Evolutionary conservation across 306 rosid genomes (phyloP).

Genomic region (Sesbania bispinosa): DNA sequence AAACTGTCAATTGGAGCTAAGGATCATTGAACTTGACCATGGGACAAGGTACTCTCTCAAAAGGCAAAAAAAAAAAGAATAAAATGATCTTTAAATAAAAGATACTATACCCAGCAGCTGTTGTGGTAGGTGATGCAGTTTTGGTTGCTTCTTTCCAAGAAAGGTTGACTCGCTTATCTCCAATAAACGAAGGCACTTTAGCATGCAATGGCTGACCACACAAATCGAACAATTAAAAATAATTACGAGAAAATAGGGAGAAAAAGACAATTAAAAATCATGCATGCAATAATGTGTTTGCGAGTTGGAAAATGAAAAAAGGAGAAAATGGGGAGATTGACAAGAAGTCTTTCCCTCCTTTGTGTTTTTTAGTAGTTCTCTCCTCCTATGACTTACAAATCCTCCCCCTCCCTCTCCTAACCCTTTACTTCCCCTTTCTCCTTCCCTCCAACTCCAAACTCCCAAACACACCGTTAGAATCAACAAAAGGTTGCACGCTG

Average conservation of each 20-base stretch:
- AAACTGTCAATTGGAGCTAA: constrained; percentile 19
- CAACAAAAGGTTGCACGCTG: background rate
- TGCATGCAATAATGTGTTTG: background rate
- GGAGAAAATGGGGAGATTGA: too few species aligned
- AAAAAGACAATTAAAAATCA: background rate
- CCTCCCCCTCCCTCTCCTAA: too few species aligned
- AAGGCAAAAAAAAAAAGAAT: background rate
- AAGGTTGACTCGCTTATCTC: constrained; percentile 84
- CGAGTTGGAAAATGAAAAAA: too few species aligned
- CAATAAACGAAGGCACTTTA: constrained; percentile 79
- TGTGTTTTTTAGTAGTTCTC: too few species aligned
- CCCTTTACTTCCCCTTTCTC: too few species aligned
- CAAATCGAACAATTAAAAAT: constrained; percentile 6
- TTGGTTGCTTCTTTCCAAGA: constrained; percentile 94
- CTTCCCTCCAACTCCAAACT: too few species aligned
- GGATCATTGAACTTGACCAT: background rate
- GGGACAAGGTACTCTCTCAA: background rate
- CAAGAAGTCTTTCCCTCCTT: too few species aligned
- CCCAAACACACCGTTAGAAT: too few species aligned
- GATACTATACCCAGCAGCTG: constrained; percentile 62
- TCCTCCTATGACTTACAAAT: too few species aligned
- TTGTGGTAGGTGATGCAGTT: constrained; percentile 38
- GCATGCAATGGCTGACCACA: constrained; percentile 48
- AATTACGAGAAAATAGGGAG: background rate
- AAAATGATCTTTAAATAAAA: constrained; percentile 10